Evolutionary conservation across 1,284 basidiomycete species (phyloP).

Genomic region (Spongispora temasekensis): DNA sequence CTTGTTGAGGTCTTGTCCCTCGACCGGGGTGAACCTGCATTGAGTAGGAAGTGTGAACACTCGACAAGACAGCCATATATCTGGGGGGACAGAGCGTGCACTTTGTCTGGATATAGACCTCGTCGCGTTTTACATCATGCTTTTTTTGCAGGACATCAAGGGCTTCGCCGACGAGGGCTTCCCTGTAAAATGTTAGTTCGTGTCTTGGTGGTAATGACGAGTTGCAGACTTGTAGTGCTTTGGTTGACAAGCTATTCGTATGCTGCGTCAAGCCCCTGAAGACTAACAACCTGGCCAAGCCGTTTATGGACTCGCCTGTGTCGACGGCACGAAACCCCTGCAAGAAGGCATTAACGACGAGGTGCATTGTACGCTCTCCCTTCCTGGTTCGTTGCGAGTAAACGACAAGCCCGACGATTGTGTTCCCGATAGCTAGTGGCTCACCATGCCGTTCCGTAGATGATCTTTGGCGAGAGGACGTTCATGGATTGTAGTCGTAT

Average conservation of each 20-base stretch:
- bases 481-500: constrained; percentile 22
- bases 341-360: constrained; percentile 71
- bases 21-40: constrained; percentile 67
- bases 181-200: constrained; percentile 43
- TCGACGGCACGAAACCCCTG: constrained; percentile 80
- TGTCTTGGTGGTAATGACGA: not conserved
- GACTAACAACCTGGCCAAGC: not conserved
- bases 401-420: no score
- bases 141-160: constrained; percentile 53
- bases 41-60: constrained; percentile 3
- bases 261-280: constrained; percentile 20
- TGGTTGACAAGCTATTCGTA: constrained; percentile 63
- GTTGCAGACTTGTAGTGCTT: constrained; percentile 67
- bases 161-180: constrained; percentile 77
- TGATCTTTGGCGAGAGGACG: constrained; percentile 44
- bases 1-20: constrained; percentile 67
- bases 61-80: not conserved
- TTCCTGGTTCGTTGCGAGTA: constrained; percentile 67
- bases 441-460: constrained; percentile 74
- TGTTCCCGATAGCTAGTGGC: constrained; percentile 8
- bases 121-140: constrained; percentile 59
- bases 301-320: constrained; percentile 52
- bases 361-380: constrained; percentile 64
- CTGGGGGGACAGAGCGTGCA: constrained; percentile 31
- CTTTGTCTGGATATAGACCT: constrained; percentile 79